Evolutionary conservation across 371 early-diverging fungal species (phyloP).

Genomic region (Chytridiales sp.): DNA sequence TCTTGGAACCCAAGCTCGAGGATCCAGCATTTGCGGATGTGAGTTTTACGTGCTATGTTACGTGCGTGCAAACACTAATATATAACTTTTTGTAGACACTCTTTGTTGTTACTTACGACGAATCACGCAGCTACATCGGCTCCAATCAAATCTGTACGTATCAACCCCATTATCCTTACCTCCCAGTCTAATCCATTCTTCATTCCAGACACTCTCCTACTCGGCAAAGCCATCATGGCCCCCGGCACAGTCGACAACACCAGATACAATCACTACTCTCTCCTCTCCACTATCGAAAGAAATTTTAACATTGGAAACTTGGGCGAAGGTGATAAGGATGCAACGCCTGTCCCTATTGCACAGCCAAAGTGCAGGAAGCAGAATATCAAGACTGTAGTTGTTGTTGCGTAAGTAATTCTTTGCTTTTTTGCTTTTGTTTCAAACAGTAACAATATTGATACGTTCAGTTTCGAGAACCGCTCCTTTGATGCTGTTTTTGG

Average conservation of each 20-base stretch:
- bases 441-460: too few relatives aligned
- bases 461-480: too few relatives aligned
- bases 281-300: constrained; percentile 7
- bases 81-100: too few relatives aligned
- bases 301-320: constrained; percentile 6
- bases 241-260: background rate
- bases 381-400: too few relatives aligned
- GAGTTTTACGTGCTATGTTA: too few relatives aligned
- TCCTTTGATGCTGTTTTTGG: too few relatives aligned
- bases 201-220: background rate
- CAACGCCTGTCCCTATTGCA: too few relatives aligned
- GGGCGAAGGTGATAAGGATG: constrained; percentile 3
- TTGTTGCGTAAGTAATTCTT: too few relatives aligned
- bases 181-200: background rate
- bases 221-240: background rate
- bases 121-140: constrained; percentile 7
- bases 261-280: constrained; percentile 10
- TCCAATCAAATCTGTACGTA: background rate
- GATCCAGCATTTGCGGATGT: constrained; percentile 44
- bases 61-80: too few relatives aligned
- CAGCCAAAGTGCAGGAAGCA: too few relatives aligned
- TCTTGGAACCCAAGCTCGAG: constrained; percentile 56
- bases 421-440: too few relatives aligned
- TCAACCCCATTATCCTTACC: too few relatives aligned
- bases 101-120: constrained; percentile 60